Conservation (phyloP, 169 alveolate species). For the Plasmodium ovale region DNA sequence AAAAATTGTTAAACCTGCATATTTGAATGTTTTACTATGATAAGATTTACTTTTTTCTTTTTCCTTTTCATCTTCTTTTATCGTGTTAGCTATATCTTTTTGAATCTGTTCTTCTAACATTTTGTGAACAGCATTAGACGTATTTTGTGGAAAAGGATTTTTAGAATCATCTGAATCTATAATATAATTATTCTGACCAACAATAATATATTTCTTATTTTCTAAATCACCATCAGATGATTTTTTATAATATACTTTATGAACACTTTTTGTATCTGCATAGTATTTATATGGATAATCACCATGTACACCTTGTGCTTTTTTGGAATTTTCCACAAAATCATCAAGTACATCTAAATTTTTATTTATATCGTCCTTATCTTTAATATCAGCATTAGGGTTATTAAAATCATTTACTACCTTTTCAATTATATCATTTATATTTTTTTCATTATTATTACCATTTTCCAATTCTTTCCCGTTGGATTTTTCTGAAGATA, state of each 20-base stretch:
- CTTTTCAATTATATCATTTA: conserved; percentile 14
- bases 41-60: background rate
- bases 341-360: conserved; percentile 34
- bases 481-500: conserved; percentile 8
- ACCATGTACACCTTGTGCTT: background rate
- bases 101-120: conserved; percentile 23
- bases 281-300: conserved; percentile 39
- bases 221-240: conserved; percentile 21
- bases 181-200: conserved; percentile 63
- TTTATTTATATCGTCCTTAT: background rate
- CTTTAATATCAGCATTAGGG: background rate
- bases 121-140: conserved; percentile 23
- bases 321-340: conserved; percentile 35
- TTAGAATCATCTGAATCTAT: conserved; percentile 46
- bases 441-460: background rate
- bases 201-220: conserved; percentile 26
- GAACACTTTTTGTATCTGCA: conserved; percentile 47
- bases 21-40: conserved; percentile 15
- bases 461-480: background rate
- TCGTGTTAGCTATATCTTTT: conserved; percentile 25
- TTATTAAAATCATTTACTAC: conserved; percentile 15
- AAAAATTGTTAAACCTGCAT: conserved; percentile 32
- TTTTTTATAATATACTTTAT: conserved; percentile 39
- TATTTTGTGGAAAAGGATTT: conserved; percentile 26
- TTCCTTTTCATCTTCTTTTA: conserved; percentile 19